Base-by-base conservation (phyloP, 495 filamentous ascomycete species). In the Elaphomyces granulatus region DNA sequence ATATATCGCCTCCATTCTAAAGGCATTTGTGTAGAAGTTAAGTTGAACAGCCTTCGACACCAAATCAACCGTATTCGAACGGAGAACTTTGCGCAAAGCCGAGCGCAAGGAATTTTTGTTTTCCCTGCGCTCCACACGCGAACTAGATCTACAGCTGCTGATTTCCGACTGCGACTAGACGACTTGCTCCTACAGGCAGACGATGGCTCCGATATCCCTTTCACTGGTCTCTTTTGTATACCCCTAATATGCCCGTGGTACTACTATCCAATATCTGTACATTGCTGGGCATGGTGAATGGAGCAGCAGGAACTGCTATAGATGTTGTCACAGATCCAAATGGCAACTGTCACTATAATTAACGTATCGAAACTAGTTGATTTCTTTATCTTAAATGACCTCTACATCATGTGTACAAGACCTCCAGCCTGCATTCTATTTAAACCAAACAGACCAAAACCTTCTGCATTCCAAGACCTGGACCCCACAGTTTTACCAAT, bases 401-500 rank as follows among this genome's bases (percentile, higher is more conserved):
- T 49, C 20, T 46, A 46, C 31, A 39, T 49, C 38, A 19, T 49
- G 9, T 49, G 38, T 44, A 46, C 43, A 9, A 42, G 42, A 15
- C 46, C 34, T 23, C 46, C 38, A 8, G 43, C 43, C 8, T 46
- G 37, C 32, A 20, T 49, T 41, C 38, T 49, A 21, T 45, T 49
- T 31, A 36, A 46, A 17, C 39, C 28, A 14, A 34, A 46, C 34
- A 30, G 32, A 28, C 19, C 32, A 15, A 38, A 32, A 30, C 6
- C 26, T 3, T 1, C 14, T 36, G 6, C 18, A 15, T 45, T 48
- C 35, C 14, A 33, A 34, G 20, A 8, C 14, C 42, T 45, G 9
- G 36, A 40, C 8, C 36, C 14, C 10, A 10, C 10, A 10, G 20
- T 36, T 10, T 28, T 42, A 16, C 21, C 46, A 30, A 31, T 49